phyloP scores from a whole-genome alignment of 139 green algal genomes.

The Desmodesmus armatus region DNA sequence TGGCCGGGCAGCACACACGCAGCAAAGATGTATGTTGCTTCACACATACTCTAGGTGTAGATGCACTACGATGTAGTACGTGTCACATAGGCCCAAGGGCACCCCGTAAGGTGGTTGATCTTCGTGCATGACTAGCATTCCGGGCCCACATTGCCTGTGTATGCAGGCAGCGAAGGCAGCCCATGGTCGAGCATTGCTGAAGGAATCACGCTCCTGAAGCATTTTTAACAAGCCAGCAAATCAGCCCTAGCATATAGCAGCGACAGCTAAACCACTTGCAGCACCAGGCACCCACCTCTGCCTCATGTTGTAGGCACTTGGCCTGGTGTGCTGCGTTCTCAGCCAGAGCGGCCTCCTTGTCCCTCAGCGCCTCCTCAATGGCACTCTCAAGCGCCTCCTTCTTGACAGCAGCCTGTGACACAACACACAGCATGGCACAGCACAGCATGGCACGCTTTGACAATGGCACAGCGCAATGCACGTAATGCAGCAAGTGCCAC shows the following conservation, averaged over 20 bases:
- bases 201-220: too few species aligned
- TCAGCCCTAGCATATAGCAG: too few species aligned
- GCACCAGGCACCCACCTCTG: slow-evolving; percentile 51
- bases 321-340: slow-evolving; percentile 77
- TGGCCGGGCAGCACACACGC: background rate
- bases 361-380: slow-evolving; percentile 80
- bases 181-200: too few species aligned
- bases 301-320: slow-evolving; percentile 78
- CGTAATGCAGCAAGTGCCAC: background rate
- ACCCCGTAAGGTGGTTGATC: background rate
- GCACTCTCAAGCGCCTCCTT: slow-evolving; percentile 75
- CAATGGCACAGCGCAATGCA: background rate
- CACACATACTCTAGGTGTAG: background rate
- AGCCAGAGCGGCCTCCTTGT: slow-evolving; percentile 83
- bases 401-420: slow-evolving; percentile 70
- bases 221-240: too few species aligned
- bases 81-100: background rate
- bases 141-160: background rate
- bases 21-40: too few species aligned
- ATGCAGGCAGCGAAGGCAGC: too few species aligned
- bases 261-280: too few species aligned
- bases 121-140: background rate
- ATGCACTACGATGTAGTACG: background rate
- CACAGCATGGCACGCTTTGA: background rate
- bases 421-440: background rate